Evolutionary conservation across 2,329 filamentous ascomycete species (phyloP), one percentile per base, ranked within the genome.

Genomic region (Trichoderma sp.): DNA sequence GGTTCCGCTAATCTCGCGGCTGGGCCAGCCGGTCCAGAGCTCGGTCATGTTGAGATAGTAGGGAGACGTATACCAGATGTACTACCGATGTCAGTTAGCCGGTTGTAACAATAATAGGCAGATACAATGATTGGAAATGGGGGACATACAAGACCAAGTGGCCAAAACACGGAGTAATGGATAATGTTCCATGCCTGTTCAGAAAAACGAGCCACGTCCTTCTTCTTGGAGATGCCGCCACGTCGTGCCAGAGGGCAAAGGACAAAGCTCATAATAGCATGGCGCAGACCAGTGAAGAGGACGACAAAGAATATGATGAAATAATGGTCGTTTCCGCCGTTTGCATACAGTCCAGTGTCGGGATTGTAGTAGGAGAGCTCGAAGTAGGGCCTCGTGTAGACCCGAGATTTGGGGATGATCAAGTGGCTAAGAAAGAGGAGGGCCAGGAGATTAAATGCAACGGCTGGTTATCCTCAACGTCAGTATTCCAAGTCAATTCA

Each of bases 101-200:
- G 11, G 14, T 2, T 39, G 18, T 39, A 39, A 4, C 6, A 18
- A 8, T 18, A 8, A 18, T 6, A 18, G 3, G 6, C 26, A 43
- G n/a, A 12, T 21, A 18, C 14, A 12, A 30, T 6, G 21, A 39
- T 28, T 18, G 26, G 12, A 32, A 28, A 14, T 3, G 43, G n/a
- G 51, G 18, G 21, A 83, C 91, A 76, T 86, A 97, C 93, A 86
- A 96, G 87, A 76, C 95, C 96, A 74, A 96, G 84, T 12, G 89
- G 86, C 92, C 93, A 98, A 80, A 94, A 95, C 71, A 91, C 83
- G 61, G 84, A 84, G 81, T 95, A 95, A 83, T 98, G 98, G 64
- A 95, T 82, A 71, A 96, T 83, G 79, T 97, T 86, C 93, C 95
- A 98, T 60, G 91, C 93, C 83, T 99, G 96, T 83, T 99, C 96